Evolutionary conservation across 768 basidiomycete species (phyloP).

Genomic region (Calvatia gigantea): DNA sequence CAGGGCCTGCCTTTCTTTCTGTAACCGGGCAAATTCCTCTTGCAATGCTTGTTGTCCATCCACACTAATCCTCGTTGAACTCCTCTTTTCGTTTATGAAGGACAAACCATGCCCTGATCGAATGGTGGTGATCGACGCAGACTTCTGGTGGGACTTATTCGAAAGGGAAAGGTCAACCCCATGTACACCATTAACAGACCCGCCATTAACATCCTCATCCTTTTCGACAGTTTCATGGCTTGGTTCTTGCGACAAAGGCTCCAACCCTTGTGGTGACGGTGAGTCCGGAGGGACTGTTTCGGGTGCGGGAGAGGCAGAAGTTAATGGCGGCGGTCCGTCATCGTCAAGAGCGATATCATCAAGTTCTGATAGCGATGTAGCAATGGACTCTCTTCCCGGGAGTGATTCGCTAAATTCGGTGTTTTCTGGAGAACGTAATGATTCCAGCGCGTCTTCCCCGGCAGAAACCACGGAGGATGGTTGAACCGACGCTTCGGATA

Average conservation of each 20-base stretch:
- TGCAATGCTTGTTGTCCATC: slow-evolving; percentile 72
- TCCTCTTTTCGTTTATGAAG: slow-evolving; percentile 28
- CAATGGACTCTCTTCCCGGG: slow-evolving; percentile 38
- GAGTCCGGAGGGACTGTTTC: neutral
- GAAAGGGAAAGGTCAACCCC: slow-evolving; percentile 2
- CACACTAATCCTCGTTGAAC: slow-evolving; percentile 33
- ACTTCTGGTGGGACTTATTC: slow-evolving; percentile 51
- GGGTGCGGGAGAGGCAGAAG: slow-evolving; percentile 19
- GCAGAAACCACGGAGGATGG: neutral
- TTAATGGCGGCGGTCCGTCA: slow-evolving; percentile 31
- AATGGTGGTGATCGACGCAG: slow-evolving; percentile 58
- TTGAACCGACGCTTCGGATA: neutral
- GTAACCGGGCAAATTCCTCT: slow-evolving; percentile 70
- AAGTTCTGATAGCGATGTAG: slow-evolving; percentile 50
- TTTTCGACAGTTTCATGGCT: neutral
- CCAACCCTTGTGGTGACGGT: neutral
- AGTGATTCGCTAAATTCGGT: slow-evolving; percentile 24
- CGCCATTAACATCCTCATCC: slow-evolving; percentile 1
- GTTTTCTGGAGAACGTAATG: slow-evolving; percentile 48
- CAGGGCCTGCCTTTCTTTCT: slow-evolving; percentile 45
- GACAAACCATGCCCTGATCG: slow-evolving; percentile 40
- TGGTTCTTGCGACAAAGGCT: neutral
- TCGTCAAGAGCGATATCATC: slow-evolving; percentile 62
- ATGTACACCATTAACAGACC: slow-evolving; percentile 12
- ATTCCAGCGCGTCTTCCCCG: slow-evolving; percentile 31